Evolutionary conservation across 768 basidiomycete species (phyloP).

Genomic region (Artomyces pyxidatus): DNA sequence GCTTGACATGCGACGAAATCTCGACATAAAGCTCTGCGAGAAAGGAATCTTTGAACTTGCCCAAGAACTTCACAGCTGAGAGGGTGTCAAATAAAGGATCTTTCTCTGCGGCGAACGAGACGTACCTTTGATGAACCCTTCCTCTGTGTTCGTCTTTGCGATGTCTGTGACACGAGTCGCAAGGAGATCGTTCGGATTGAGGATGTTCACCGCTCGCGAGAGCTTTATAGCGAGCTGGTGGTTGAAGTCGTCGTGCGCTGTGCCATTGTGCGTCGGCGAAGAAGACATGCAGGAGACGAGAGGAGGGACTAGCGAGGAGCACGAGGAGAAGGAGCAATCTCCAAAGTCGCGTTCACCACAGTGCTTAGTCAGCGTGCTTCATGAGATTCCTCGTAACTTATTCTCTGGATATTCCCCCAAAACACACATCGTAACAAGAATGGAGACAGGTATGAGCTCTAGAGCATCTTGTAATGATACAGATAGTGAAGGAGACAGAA

Average conservation of each 20-base stretch:
- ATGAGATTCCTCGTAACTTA: no score
- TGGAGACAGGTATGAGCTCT: no score
- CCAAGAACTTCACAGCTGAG: slow-evolving; percentile 71
- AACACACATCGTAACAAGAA: no score
- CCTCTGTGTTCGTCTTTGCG: slow-evolving; percentile 56
- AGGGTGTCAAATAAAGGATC: background rate
- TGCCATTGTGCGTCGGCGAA: background rate
- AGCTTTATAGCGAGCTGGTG: slow-evolving; percentile 73
- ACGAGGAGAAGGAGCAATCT: no score
- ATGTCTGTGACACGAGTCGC: slow-evolving; percentile 75
- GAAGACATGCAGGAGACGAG: no score
- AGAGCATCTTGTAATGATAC: no score
- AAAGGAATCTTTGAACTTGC: slow-evolving; percentile 77
- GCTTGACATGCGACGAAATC: slow-evolving; percentile 63
- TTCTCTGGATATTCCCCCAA: no score
- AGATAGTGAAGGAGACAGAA: no score
- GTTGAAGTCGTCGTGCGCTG: slow-evolving; percentile 24
- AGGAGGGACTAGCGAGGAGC: no score
- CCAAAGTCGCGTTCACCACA: no score
- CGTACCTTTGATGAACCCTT: slow-evolving; percentile 64
- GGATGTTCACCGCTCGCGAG: slow-evolving; percentile 67
- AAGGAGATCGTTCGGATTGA: slow-evolving; percentile 80
- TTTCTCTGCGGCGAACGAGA: background rate
- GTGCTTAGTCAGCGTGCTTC: no score
- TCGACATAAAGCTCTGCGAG: slow-evolving; percentile 73